A percentile compares a stretch with the other conserved stretches of the same genome.
These are phyloP conservation scores for Dillenia suffruticosa DNA, from an alignment of 164 flowering plant species.

Conservation along the genomic window DNA sequence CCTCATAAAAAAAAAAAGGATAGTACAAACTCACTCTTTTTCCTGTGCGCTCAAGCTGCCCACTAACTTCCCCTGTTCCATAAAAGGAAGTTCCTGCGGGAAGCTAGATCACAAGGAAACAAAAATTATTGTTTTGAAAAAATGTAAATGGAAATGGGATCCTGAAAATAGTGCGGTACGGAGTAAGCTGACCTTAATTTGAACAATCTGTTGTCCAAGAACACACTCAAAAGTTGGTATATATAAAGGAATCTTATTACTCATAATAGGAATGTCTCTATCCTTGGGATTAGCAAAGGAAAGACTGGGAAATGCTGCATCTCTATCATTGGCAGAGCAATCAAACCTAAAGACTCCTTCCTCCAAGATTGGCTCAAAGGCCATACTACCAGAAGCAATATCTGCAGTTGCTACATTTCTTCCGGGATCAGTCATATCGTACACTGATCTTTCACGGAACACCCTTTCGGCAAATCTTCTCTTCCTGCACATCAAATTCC, in stretches of 20 bases:
- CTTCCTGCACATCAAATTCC: slow-evolving; percentile 38
- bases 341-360: slow-evolving; percentile 93
- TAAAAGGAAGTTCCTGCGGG: slow-evolving; percentile 78
- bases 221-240: slow-evolving; percentile 55
- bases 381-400: slow-evolving; percentile 48
- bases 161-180: background rate
- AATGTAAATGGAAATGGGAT: background rate
- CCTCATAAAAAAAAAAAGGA: background rate
- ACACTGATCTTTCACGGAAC: slow-evolving; percentile 15
- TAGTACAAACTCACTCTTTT: slow-evolving; percentile 52
- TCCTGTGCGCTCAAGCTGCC: slow-evolving; percentile 90
- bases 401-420: slow-evolving; percentile 26
- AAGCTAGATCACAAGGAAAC: slow-evolving; percentile 40
- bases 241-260: slow-evolving; percentile 43
- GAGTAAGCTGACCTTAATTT: slow-evolving; percentile 49
- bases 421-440: slow-evolving; percentile 45
- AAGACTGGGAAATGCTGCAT: slow-evolving; percentile 70
- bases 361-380: slow-evolving; percentile 72
- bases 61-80: slow-evolving; percentile 95
- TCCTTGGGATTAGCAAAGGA: slow-evolving; percentile 53
- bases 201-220: slow-evolving; percentile 60
- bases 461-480: slow-evolving; percentile 11
- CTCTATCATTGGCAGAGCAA: slow-evolving; percentile 62
- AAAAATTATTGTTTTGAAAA: slow-evolving; percentile 1
- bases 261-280: slow-evolving; percentile 56